These are phyloP conservation scores for Yueomyces sinensis DNA, from an alignment of 805 yeast species.

Conservation along the genomic window DNA sequence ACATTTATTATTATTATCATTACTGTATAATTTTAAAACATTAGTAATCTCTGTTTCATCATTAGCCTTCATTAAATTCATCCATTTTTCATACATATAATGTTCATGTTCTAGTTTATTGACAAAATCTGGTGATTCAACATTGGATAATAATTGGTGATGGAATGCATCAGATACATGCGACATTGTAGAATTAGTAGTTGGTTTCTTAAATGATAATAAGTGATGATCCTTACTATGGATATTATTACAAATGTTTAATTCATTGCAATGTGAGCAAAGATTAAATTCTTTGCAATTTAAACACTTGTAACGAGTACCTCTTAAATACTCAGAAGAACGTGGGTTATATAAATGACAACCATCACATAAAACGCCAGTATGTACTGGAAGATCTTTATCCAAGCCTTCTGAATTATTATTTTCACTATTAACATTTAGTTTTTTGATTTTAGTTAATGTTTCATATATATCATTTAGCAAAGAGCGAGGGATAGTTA, in stretches of 20 bases:
- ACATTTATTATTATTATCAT: background rate
- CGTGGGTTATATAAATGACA: constrained; percentile 8
- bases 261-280: constrained; percentile 26
- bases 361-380: constrained; percentile 16
- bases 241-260: constrained; percentile 4
- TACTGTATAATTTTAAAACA: background rate
- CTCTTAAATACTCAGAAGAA: constrained; percentile 17
- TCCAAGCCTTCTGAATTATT: background rate
- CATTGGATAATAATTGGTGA: too few relatives aligned
- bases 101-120: constrained; percentile 10
- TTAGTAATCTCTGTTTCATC: background rate
- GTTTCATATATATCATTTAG: background rate
- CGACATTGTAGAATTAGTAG: background rate
- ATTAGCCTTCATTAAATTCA: background rate
- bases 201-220: background rate
- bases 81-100: constrained; percentile 7
- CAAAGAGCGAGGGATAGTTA: background rate
- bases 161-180: too few relatives aligned
- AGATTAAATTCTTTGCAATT: constrained; percentile 37
- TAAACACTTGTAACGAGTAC: constrained; percentile 35
- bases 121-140: constrained; percentile 1
- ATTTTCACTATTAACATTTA: too few relatives aligned
- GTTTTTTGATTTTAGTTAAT: background rate
- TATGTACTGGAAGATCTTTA: constrained; percentile 3
- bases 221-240: background rate